Conservation (phyloP, 495 filamentous ascomycete species). For the Margaritispora aquatica region DNA sequence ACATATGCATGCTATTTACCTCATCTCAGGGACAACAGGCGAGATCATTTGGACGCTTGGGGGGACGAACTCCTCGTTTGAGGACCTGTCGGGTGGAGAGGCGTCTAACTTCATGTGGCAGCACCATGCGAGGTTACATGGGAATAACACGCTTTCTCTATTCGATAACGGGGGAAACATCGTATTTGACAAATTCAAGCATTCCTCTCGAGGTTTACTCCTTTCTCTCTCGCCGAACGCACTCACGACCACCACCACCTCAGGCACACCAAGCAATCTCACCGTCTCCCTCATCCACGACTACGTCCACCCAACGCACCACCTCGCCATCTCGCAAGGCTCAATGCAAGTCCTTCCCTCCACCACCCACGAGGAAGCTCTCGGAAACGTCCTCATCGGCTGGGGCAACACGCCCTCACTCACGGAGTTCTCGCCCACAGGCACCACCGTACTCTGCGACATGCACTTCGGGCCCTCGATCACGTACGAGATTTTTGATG, state of each 20-base stretch:
- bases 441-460: slow-evolving; percentile 39
- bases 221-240: slow-evolving; percentile 49
- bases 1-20: slow-evolving; percentile 51
- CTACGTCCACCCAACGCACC: slow-evolving; percentile 36
- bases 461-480: background rate
- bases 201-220: slow-evolving; percentile 50
- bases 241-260: too few species aligned
- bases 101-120: slow-evolving; percentile 49
- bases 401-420: slow-evolving; percentile 55
- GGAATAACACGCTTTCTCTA: slow-evolving; percentile 42
- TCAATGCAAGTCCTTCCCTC: slow-evolving; percentile 52
- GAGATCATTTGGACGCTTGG: slow-evolving; percentile 52
- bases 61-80: slow-evolving; percentile 42
- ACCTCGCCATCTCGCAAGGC: slow-evolving; percentile 54
- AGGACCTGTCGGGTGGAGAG: background rate
- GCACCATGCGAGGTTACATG: slow-evolving; percentile 53
- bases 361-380: too few species aligned
- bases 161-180: slow-evolving; percentile 50
- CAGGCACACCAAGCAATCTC: too few species aligned
- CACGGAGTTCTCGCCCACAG: slow-evolving; percentile 51
- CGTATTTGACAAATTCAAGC: slow-evolving; percentile 50
- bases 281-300: too few species aligned
- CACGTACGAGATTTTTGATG: background rate
- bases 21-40: slow-evolving; percentile 53
- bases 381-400: slow-evolving; percentile 49